phyloP scores from a whole-genome alignment of 2,329 filamentous ascomycete species.

The Elsinoe arachidis region DNA sequence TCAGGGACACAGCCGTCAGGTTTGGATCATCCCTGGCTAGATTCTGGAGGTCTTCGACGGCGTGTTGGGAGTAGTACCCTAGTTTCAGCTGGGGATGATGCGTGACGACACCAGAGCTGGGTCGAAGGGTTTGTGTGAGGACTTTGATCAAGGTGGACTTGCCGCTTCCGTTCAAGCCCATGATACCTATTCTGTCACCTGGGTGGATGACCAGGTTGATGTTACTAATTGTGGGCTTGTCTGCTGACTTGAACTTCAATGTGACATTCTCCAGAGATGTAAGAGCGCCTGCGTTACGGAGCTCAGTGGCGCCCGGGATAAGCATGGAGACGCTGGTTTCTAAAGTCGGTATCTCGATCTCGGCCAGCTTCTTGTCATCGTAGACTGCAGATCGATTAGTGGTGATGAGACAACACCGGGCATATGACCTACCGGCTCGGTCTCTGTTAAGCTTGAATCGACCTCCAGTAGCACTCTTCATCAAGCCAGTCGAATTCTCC shows the following conservation, averaged over 20 bases:
- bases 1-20: slow-evolving; percentile 57
- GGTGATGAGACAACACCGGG: neutral
- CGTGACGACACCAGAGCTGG: slow-evolving; percentile 53
- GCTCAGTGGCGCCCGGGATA: slow-evolving; percentile 54
- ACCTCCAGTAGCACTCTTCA: slow-evolving; percentile 61
- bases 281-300: slow-evolving; percentile 67
- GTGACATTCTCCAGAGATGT: slow-evolving; percentile 61
- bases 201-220: slow-evolving; percentile 61
- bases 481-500: slow-evolving; percentile 69
- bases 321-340: slow-evolving; percentile 49
- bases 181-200: slow-evolving; percentile 65
- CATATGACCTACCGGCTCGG: slow-evolving; percentile 51
- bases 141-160: slow-evolving; percentile 72
- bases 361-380: slow-evolving; percentile 34
- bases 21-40: slow-evolving; percentile 43
- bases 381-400: neutral
- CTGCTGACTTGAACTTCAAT: slow-evolving; percentile 50
- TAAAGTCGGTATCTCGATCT: slow-evolving; percentile 61
- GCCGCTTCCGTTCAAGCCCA: slow-evolving; percentile 72
- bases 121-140: slow-evolving; percentile 52
- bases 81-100: slow-evolving; percentile 61
- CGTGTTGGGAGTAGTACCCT: slow-evolving; percentile 73
- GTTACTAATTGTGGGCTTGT: slow-evolving; percentile 48
- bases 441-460: slow-evolving; percentile 78
- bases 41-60: slow-evolving; percentile 58